Evolutionary conservation across 1,139 yeast genomes (phyloP).

Genomic region (Magnusiomyces suaveolens): DNA sequence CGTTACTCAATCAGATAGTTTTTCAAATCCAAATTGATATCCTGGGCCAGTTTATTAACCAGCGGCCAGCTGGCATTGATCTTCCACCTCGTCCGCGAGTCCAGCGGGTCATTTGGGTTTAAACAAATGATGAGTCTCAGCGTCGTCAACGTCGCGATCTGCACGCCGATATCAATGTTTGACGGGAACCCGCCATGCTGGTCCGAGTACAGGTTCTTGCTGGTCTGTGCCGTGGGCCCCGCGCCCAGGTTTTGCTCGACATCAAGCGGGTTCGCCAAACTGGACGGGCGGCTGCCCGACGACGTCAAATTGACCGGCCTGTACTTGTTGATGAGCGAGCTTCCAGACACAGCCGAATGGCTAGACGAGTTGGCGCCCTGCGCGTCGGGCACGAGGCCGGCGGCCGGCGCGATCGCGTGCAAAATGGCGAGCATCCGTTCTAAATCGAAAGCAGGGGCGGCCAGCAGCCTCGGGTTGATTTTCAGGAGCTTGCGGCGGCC

Average conservation of each 20-base stretch:
- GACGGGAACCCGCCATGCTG: conserved; percentile 29
- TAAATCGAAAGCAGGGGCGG: conserved; percentile 55
- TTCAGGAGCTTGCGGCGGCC: conserved; percentile 38
- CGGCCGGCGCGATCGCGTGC: conserved; percentile 42
- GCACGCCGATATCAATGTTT: conserved; percentile 45
- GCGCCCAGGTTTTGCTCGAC: not conserved
- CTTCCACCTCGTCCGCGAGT: conserved; percentile 56
- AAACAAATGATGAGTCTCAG: conserved; percentile 45
- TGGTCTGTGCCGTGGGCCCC: not conserved
- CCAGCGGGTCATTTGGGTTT: conserved; percentile 47
- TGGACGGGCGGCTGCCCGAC: not conserved
- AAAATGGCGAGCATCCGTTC: conserved; percentile 61
- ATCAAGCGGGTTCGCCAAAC: not conserved
- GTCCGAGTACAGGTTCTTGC: conserved; percentile 7
- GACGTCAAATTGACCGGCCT: not conserved
- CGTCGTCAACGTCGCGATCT: conserved; percentile 50
- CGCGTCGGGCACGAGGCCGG: conserved; percentile 16
- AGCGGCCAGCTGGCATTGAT: conserved; percentile 49
- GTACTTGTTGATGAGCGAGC: not conserved
- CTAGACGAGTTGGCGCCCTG: too few relatives aligned
- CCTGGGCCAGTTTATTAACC: conserved; percentile 43
- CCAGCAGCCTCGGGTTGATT: conserved; percentile 45
- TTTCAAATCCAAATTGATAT: conserved; percentile 45
- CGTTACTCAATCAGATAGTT: conserved; percentile 37
- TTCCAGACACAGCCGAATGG: too few relatives aligned